A percentile compares a stretch with the other conserved stretches of the same genome.
phyloP scores from a whole-genome alignment of 306 rosid species.

The Cicer bijugum region DNA sequence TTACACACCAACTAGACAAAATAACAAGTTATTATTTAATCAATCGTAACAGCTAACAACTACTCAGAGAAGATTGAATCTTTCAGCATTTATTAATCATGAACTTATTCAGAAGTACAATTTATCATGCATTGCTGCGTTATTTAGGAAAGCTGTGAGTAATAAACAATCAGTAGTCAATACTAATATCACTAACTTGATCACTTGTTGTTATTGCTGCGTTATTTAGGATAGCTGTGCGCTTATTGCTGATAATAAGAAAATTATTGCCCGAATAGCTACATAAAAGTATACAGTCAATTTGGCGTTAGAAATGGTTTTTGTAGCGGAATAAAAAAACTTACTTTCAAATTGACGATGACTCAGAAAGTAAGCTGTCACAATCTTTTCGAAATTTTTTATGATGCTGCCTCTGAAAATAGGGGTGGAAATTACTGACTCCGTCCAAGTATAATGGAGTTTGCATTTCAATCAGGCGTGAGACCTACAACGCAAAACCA shows the following conservation, averaged over 20 bases:
- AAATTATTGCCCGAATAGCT: slow-evolving; percentile 28
- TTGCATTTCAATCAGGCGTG: slow-evolving; percentile 95
- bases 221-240: not conserved
- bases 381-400: slow-evolving; percentile 34
- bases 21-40: slow-evolving; percentile 25
- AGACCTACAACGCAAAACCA: slow-evolving; percentile 60
- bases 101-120: slow-evolving; percentile 22
- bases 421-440: slow-evolving; percentile 69
- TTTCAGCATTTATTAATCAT: slow-evolving; percentile 10
- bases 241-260: slow-evolving; percentile 27
- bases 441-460: slow-evolving; percentile 81
- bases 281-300: not conserved
- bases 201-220: not conserved
- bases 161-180: slow-evolving; percentile 44
- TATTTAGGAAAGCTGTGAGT: slow-evolving; percentile 21
- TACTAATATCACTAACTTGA: slow-evolving; percentile 13
- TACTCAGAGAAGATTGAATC: slow-evolving; percentile 21
- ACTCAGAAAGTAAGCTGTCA: slow-evolving; percentile 39
- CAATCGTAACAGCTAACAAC: slow-evolving; percentile 11
- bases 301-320: slow-evolving; percentile 13
- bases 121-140: slow-evolving; percentile 20
- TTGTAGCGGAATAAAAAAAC: slow-evolving; percentile 6
- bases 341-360: slow-evolving; percentile 34
- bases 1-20: slow-evolving; percentile 27
- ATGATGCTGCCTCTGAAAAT: slow-evolving; percentile 64